These are phyloP conservation scores for Fusarium tupiense DNA, from an alignment of 2,329 filamentous ascomycete species.

Conservation along the genomic window DNA sequence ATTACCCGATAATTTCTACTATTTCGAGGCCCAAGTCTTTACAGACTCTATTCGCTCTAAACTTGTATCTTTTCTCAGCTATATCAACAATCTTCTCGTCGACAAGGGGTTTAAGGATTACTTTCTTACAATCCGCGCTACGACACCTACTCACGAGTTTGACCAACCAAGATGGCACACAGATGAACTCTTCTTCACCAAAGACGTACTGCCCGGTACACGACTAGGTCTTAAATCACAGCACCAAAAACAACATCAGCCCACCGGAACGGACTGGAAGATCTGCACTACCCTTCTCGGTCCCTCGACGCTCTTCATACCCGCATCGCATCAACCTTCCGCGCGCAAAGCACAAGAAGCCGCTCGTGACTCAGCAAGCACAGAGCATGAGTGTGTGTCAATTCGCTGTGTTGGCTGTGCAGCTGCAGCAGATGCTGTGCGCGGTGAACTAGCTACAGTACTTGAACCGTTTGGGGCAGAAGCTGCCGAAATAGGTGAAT, in stretches of 20 bases:
- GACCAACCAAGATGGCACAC: constrained; percentile 60
- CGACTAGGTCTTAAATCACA: constrained; percentile 12
- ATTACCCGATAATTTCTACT: constrained; percentile 50
- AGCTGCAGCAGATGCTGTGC: constrained; percentile 52
- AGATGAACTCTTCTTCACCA: constrained; percentile 58
- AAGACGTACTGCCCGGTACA: constrained; percentile 24
- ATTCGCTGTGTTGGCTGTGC: constrained; percentile 57
- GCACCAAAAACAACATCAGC: neutral
- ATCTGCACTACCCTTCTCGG: constrained; percentile 58
- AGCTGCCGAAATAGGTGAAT: constrained; percentile 45
- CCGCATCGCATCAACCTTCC: constrained; percentile 38
- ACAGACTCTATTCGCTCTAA: constrained; percentile 47
- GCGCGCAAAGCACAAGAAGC: constrained; percentile 48
- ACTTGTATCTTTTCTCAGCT: constrained; percentile 53
- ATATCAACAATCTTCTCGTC: constrained; percentile 50
- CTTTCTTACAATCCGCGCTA: constrained; percentile 60
- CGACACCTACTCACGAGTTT: constrained; percentile 54
- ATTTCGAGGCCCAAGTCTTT: constrained; percentile 51
- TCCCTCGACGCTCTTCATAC: constrained; percentile 57
- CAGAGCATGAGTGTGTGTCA: constrained; percentile 53
- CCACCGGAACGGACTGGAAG: constrained; percentile 56
- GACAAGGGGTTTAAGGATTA: constrained; percentile 52
- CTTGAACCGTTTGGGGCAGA: constrained; percentile 40
- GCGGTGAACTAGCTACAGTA: constrained; percentile 45
- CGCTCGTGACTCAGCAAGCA: constrained; percentile 42